These are phyloP conservation scores for Metarhizium brunneum DNA, from an alignment of 2,329 filamentous ascomycete species.

Conservation along the genomic window DNA sequence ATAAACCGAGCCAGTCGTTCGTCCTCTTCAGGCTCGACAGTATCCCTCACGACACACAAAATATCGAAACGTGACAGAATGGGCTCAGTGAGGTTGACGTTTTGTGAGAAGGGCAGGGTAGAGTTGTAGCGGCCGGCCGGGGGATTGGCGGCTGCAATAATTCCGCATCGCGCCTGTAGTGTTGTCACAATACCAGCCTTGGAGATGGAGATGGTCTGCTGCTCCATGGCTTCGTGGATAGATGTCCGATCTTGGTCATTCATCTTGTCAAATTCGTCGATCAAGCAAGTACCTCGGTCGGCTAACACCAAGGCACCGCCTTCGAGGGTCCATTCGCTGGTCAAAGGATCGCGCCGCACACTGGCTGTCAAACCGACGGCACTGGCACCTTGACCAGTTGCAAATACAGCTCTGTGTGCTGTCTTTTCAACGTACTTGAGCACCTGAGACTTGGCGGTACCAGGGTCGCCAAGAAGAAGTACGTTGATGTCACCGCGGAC, in stretches of 20 bases:
- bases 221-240: conserved; percentile 99
- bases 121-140: conserved; percentile 95
- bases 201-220: conserved; percentile 98
- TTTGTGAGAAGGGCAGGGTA: conserved; percentile 89
- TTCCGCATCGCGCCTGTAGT: conserved; percentile 87
- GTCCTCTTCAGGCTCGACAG: conserved; percentile 85
- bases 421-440: conserved; percentile 98
- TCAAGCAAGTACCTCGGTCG: conserved; percentile 88
- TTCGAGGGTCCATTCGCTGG: conserved; percentile 94
- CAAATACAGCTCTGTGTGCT: conserved; percentile 92
- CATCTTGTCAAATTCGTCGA: conserved; percentile 99
- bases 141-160: conserved; percentile 93
- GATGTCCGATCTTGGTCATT: conserved; percentile 97
- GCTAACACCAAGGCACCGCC: conserved; percentile 91
- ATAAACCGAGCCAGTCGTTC: conserved; percentile 92
- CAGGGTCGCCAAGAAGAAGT: conserved; percentile 87
- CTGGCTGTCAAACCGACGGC: conserved; percentile 96
- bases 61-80: conserved; percentile 98
- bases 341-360: conserved; percentile 89
- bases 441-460: conserved; percentile 95
- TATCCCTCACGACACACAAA: conserved; percentile 89
- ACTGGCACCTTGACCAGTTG: conserved; percentile 92
- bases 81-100: conserved; percentile 93
- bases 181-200: conserved; percentile 98
- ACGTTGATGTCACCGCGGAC: conserved; percentile 98